Conservation (phyloP, 1,284 basidiomycete genomes). For the Austroboletus rostrupii region DNA sequence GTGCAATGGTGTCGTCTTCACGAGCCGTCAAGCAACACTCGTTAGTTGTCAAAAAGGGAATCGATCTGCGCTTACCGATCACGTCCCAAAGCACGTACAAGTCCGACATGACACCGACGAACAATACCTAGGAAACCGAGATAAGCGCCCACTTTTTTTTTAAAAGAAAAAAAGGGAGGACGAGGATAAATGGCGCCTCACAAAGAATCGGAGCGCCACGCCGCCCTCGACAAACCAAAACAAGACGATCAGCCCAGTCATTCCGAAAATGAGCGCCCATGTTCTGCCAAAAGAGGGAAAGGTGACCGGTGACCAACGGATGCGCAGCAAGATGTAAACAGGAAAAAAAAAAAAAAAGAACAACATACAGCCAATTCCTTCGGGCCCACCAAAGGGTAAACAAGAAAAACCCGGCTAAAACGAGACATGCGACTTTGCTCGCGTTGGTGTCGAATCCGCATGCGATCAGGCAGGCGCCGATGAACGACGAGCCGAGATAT, state of each 20-base stretch:
- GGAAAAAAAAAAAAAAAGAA: not conserved
- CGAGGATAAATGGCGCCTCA: constrained; percentile 29
- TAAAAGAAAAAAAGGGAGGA: not conserved
- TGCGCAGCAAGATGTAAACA: not conserved
- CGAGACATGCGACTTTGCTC: constrained; percentile 83
- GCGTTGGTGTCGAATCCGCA: constrained; percentile 95
- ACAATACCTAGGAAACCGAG: constrained; percentile 60
- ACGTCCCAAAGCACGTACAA: constrained; percentile 88
- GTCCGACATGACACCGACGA: constrained; percentile 94
- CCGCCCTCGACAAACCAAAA: constrained; percentile 84
- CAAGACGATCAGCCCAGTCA: constrained; percentile 69
- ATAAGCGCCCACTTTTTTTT: not conserved
- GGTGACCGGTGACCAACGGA: not conserved
- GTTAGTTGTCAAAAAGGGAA: not conserved
- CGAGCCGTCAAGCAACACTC: constrained; percentile 7
- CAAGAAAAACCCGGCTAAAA: constrained; percentile 85
- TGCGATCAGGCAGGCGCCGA: constrained; percentile 85
- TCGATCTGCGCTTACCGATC: constrained; percentile 48
- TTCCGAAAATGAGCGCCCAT: constrained; percentile 71
- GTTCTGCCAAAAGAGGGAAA: constrained; percentile 42
- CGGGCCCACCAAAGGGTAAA: constrained; percentile 91
- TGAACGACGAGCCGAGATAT: constrained; percentile 89
- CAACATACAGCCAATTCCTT: constrained; percentile 68
- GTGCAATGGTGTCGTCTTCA: constrained; percentile 80
- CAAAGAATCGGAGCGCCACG: constrained; percentile 69